Evolutionary conservation across 148 eudicot genomes (phyloP).

Genomic region (Polygonum aviculare): DNA sequence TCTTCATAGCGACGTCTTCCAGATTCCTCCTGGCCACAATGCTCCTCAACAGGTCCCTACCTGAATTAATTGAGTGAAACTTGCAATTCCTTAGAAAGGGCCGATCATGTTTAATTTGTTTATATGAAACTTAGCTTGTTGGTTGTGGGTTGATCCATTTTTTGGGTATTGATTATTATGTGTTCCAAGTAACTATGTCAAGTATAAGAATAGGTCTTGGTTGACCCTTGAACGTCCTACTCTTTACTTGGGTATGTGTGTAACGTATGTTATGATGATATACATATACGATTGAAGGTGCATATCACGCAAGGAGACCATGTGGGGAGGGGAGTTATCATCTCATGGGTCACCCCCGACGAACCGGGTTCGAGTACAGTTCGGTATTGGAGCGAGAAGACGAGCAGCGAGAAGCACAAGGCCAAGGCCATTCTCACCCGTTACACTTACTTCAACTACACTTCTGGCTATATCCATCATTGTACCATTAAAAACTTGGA

Average conservation of each 20-base stretch:
- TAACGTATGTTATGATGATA: too few species aligned
- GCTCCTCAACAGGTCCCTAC: constrained; percentile 62
- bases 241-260: too few species aligned
- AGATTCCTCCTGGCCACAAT: constrained; percentile 43
- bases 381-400: constrained; percentile 47
- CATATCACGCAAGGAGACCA: constrained; percentile 94
- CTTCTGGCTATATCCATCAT: constrained; percentile 83
- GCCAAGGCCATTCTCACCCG: constrained; percentile 31
- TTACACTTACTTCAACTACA: constrained; percentile 58
- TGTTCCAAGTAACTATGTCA: too few species aligned
- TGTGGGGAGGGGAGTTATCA: constrained; percentile 64
- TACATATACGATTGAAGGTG: constrained; percentile 18
- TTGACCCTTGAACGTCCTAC: too few species aligned
- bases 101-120: too few species aligned
- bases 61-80: too few species aligned
- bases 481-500: constrained; percentile 53
- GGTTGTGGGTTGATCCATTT: too few species aligned
- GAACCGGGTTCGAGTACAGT: constrained; percentile 51
- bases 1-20: constrained; percentile 44
- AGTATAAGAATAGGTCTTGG: too few species aligned
- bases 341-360: constrained; percentile 75
- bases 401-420: constrained; percentile 20
- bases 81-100: too few species aligned
- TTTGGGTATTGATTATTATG: too few species aligned
- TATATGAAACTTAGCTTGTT: too few species aligned